phyloP scores from a whole-genome alignment of 306 rosid species.

The Castanea crenata region DNA sequence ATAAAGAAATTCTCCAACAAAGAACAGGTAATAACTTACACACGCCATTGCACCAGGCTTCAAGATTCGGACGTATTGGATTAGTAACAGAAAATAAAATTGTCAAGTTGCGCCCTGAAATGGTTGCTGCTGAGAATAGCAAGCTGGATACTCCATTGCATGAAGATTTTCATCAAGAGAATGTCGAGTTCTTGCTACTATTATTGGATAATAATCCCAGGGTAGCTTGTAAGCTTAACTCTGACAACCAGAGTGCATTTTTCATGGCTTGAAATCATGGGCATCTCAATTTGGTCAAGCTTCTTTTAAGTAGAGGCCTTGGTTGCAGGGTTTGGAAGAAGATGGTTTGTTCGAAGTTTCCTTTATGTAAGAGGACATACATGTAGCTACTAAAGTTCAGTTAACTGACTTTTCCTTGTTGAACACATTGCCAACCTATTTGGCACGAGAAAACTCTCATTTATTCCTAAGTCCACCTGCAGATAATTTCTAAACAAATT shows the following conservation, averaged over 20 bases:
- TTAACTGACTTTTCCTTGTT: background rate
- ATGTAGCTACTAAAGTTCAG: slow-evolving; percentile 26
- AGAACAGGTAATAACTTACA: slow-evolving; percentile 43
- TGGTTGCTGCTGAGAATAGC: no score
- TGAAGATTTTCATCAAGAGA: no score
- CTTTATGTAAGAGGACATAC: slow-evolving; percentile 50
- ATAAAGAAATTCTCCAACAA: slow-evolving; percentile 33
- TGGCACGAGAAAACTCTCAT: background rate
- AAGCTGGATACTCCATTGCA: no score
- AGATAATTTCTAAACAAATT: background rate
- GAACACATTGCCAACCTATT: background rate
- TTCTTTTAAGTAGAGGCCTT: slow-evolving; percentile 18
- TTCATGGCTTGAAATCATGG: no score
- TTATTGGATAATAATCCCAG: no score
- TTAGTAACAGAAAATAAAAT: slow-evolving; percentile 40
- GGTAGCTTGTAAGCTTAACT: no score
- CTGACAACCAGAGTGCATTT: no score
- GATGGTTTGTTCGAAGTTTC: slow-evolving; percentile 40
- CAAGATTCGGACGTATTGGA: slow-evolving; percentile 40
- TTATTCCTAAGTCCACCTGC: background rate
- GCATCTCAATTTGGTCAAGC: no score
- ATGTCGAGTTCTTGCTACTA: no score
- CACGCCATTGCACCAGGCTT: slow-evolving; percentile 54
- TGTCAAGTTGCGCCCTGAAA: slow-evolving; percentile 11
- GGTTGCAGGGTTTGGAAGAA: slow-evolving; percentile 27